A percentile compares a stretch with the other conserved stretches of the same genome.
These are phyloP conservation scores for Tagetes erecta DNA, from an alignment of 129 eudicot genomes.

Conservation along the genomic window DNA sequence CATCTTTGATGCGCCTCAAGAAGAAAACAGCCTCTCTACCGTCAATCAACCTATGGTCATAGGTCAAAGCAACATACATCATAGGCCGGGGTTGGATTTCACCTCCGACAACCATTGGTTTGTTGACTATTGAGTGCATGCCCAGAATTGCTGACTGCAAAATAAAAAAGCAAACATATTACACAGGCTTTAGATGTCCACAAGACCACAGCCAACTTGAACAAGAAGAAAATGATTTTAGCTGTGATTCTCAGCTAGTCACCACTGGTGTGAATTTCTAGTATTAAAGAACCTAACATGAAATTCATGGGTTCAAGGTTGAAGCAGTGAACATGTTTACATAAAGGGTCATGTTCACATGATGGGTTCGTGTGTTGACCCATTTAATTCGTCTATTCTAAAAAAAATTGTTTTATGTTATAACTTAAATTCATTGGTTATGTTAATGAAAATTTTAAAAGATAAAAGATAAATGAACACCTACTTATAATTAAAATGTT, in stretches of 20 bases:
- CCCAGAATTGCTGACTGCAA: slow-evolving; percentile 3
- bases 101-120: slow-evolving; percentile 1
- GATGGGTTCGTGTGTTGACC: not conserved
- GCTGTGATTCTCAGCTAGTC: too few species aligned
- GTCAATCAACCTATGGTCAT: not conserved
- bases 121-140: slow-evolving; percentile 8
- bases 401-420: too few species aligned
- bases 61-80: not conserved
- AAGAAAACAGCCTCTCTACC: slow-evolving; percentile 5
- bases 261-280: too few species aligned
- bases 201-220: too few species aligned
- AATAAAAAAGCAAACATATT: not conserved
- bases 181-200: not conserved
- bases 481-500: too few species aligned
- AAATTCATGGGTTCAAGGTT: too few species aligned
- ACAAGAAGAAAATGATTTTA: too few species aligned
- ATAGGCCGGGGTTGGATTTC: not conserved
- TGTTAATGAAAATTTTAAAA: too few species aligned
- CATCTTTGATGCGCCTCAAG: slow-evolving; percentile 4
- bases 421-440: too few species aligned
- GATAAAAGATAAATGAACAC: too few species aligned
- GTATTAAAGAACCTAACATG: too few species aligned
- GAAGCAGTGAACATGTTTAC: not conserved
- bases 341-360: not conserved
- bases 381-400: not conserved